Conservation (phyloP, 2,329 filamentous ascomycete species). For the Orbilia javanica region DNA sequence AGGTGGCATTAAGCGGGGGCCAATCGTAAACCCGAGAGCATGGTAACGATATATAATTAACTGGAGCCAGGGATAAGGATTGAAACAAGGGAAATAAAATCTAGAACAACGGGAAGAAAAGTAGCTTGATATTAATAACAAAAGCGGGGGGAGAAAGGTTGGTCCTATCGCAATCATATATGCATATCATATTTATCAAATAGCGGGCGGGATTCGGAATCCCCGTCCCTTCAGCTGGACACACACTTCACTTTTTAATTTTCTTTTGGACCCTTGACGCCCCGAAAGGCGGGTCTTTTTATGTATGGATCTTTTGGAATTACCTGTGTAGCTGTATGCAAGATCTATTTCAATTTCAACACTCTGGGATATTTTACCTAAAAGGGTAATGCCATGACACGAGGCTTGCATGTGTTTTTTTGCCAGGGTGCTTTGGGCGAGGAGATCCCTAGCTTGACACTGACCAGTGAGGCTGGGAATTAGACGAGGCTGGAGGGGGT, state of each 20-base stretch:
- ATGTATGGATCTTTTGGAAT: background rate
- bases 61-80: background rate
- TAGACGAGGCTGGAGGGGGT: background rate
- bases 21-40: constrained; percentile 10
- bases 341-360: constrained; percentile 5
- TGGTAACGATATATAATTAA: background rate
- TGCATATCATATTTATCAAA: background rate
- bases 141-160: too few species aligned
- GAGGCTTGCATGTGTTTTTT: background rate
- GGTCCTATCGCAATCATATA: background rate
- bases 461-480: background rate
- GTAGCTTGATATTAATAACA: too few species aligned
- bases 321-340: background rate
- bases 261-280: background rate
- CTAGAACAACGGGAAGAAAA: background rate
- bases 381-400: constrained; percentile 33
- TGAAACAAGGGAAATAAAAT: background rate
- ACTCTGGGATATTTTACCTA: constrained; percentile 38
- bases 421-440: constrained; percentile 8
- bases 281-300: background rate
- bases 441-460: background rate
- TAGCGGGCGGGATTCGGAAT: background rate
- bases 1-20: background rate
- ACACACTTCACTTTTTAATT: too few species aligned
- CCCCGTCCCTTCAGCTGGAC: background rate